Evolutionary conservation across 441 rosid species (phyloP), one percentile per base, ranked within the genome.

Genomic region (Macaranga tanarius): DNA sequence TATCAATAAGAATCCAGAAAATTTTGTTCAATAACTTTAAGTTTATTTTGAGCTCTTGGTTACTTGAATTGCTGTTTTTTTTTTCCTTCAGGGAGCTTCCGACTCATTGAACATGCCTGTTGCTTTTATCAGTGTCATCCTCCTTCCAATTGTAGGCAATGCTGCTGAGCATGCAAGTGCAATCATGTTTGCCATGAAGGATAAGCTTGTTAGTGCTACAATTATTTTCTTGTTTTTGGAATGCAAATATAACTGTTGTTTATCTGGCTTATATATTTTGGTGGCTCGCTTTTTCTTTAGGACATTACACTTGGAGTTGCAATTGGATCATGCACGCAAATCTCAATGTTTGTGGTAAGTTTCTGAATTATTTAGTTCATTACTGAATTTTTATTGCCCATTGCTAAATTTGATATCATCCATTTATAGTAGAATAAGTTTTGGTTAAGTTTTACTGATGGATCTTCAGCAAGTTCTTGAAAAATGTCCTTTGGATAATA

Each of bases 151-250:
- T 34, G 97, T 92, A 23, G 99, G 99, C 62, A 95, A 95, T 59
- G 98, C 97, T 60, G 99, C 97, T 1, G 97, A 92, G 82, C 98
- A 92, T 78, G 93, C 98, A 31, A 88, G 98, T 38, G 96, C 99
- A 45, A 85, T 95, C 58, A 90, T 95, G 93, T 95, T 95, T 80
- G 99, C 98, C 31, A 91, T 92, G 97, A 95, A 95, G 80, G 95
- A 95, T 81, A 95, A 95, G 81, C 93, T 95, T 76, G 99, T 48
- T 48, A 48, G 52, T 48, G 19, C 19, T 48, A 48, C 19, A 15
- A 48, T 4, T 12, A 48, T 48, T 11, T 42, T 42, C 12, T 42
- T 42, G 10, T 42, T 42, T 10, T 94, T 84, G 70, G 94, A 73
- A 26, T 11, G 22, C 22, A 68, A 63, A 10, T 34, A 34, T 34